Evolutionary conservation across 257 asterid species (phyloP).

Genomic region (Orobanche coerulescens): DNA sequence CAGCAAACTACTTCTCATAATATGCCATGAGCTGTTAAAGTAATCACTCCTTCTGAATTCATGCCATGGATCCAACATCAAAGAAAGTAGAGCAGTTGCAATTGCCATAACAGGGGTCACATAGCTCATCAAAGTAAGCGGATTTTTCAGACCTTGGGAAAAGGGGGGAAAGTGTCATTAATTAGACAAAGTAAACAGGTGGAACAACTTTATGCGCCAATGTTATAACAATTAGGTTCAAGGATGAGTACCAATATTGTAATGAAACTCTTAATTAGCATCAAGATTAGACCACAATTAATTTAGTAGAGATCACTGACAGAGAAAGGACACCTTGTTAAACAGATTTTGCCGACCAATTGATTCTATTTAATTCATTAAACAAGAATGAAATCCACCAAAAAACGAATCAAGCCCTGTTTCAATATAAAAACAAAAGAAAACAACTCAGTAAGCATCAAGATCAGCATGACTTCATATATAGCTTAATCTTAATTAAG

Average conservation of each 20-base stretch:
- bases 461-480: background rate
- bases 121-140: constrained; percentile 91
- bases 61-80: constrained; percentile 89
- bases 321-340: background rate
- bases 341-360: background rate
- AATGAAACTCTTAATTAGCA: background rate
- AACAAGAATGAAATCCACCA: background rate
- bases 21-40: constrained; percentile 85
- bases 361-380: background rate
- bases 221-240: background rate
- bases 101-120: constrained; percentile 95
- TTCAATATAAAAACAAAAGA: background rate
- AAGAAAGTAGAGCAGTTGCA: constrained; percentile 77
- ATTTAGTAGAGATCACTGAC: background rate
- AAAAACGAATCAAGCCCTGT: background rate
- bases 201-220: background rate
- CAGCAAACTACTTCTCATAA: constrained; percentile 68
- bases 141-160: constrained; percentile 82
- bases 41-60: constrained; percentile 56
- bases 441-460: background rate
- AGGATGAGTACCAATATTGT: background rate
- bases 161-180: constrained; percentile 18
- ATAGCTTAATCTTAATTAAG: constrained; percentile 4
- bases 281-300: background rate
- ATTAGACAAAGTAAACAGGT: constrained; percentile 1